These are phyloP conservation scores for Melampsora medusae DNA, from an alignment of 1,284 basidiomycete species.

Conservation along the genomic window DNA sequence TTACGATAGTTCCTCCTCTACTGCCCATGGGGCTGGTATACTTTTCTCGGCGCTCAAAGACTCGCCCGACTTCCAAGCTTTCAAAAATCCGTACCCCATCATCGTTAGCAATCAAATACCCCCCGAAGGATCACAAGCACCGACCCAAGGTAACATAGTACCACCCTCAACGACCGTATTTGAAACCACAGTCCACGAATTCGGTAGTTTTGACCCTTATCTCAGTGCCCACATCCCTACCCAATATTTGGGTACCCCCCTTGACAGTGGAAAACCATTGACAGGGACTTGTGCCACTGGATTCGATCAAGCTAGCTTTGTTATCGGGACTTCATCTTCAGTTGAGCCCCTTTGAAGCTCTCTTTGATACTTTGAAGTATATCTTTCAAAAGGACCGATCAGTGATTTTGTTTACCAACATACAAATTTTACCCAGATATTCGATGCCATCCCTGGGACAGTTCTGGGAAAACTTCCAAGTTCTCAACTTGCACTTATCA, in stretches of 20 bases:
- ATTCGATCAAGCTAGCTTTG: constrained; percentile 30
- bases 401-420: not conserved
- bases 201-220: constrained; percentile 58
- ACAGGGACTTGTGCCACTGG: not conserved
- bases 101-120: constrained; percentile 30
- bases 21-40: constrained; percentile 17
- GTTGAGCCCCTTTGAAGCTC: constrained; percentile 16
- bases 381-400: constrained; percentile 4
- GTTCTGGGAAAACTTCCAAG: not conserved
- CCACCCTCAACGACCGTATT: constrained; percentile 53
- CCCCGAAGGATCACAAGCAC: not conserved
- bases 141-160: constrained; percentile 5
- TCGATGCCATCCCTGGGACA: constrained; percentile 37
- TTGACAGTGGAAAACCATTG: constrained; percentile 53
- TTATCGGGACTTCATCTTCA: constrained; percentile 28
- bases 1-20: constrained; percentile 16
- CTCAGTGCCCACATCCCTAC: constrained; percentile 52
- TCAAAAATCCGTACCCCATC: constrained; percentile 17
- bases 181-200: constrained; percentile 59
- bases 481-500: not conserved
- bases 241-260: constrained; percentile 54
- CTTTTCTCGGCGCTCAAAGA: constrained; percentile 12
- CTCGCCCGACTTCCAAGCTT: not conserved
- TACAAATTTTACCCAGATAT: not conserved
- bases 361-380: not conserved